Base-by-base conservation (phyloP, 1,284 basidiomycete species). In the Microstroma glucosiphilum region DNA sequence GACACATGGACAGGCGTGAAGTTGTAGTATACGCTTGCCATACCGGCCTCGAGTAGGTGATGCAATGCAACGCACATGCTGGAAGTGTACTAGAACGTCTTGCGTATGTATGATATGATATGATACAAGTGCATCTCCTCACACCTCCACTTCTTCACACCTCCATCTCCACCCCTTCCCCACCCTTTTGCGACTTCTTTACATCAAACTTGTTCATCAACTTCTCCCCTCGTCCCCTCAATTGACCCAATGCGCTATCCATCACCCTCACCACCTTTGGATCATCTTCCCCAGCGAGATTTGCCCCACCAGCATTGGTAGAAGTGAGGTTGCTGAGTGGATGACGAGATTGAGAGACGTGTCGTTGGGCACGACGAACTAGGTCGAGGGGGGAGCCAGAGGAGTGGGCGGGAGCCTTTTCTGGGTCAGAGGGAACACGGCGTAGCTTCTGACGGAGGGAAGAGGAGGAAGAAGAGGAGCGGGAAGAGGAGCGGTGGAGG, bases 251-350 rank as follows among this genome's bases (percentile, higher is more conserved):
- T 21, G 43, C 43, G 21, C 43, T 48, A 21, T 48, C 43, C 21
- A 48, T 17, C 43, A 48, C 43, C 21, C 43, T 3, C 43, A 48
- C 43, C 43, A 48, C 43, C 43, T 48, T 48, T 17, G 43, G 43
- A 6, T 48, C 43, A 12, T 48, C 43, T 3, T 48, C 43, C 6
- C 43, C 43, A 4, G 21, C 43, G 43, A 17, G 17, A 21, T n/a
- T 21, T 6, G 17, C 43, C 13, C 43, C 43, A 12, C 43, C 43
- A 12, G 43, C 43, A 48, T 48, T 48, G 4, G 21, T 21, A 21
- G 17, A n/a, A 17, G 43, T 48, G 17, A 48, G 21, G 43, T 48
- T 48, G 17, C 17, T n/a, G 4, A 48, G 13, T 3, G 43, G 43
- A 12, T 48, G 43, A 12, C 43, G 43, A 17, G 43, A 48, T 48